Base-by-base conservation (phyloP, 805 yeast genomes). In the Candida germanica region DNA sequence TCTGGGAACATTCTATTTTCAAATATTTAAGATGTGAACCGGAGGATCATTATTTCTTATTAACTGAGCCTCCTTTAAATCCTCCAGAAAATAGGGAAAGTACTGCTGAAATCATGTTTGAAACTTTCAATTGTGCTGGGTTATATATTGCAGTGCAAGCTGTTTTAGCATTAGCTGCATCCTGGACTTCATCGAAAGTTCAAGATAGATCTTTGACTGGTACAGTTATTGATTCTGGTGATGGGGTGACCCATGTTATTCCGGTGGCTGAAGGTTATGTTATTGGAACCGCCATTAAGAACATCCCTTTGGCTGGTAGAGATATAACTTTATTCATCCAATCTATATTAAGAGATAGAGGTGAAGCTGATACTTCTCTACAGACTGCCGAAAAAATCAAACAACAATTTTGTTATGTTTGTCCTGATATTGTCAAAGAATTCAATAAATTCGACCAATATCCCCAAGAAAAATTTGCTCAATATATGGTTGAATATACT, bases 61-160 rank as follows among this genome's bases (percentile, higher is more conserved):
- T 93, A 50, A 93, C 99, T 34, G 99, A 93, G 66, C 99, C 99
- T 8, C 99, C 99, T 15, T 76, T 93, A 48, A 93, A 93, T 56
- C 97, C 99, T n/a, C 99, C 99, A 5, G 99, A 93, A 69, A 93
- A 93, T 64, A 85, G 99, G 68, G 98, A 93, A 61, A 87, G 87
- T 59, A 88, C 96, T 1, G 99, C 99, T 9, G 99, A 93, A 61
- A 93, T 93, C 57, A 93, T 93, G 94, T 93, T 93, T 66, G 99
- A 93, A 68, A 81, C 95, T 13, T 93, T 93, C 75, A 93, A 93
- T 61, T 93, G 99, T 67, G 98, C 98, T 12, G 99, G 99, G 42
- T 71, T 93, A 43, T 93, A 93, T 65, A 93, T 93, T 56, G 98
- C 98, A 10, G 99, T 93, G 11, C 99, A 93, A 69, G 99, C 99